A percentile compares a stretch with the other conserved stretches of the same genome.
phyloP scores from a whole-genome alignment of 805 yeast genomes.

The Suhomyces pyralidae region DNA sequence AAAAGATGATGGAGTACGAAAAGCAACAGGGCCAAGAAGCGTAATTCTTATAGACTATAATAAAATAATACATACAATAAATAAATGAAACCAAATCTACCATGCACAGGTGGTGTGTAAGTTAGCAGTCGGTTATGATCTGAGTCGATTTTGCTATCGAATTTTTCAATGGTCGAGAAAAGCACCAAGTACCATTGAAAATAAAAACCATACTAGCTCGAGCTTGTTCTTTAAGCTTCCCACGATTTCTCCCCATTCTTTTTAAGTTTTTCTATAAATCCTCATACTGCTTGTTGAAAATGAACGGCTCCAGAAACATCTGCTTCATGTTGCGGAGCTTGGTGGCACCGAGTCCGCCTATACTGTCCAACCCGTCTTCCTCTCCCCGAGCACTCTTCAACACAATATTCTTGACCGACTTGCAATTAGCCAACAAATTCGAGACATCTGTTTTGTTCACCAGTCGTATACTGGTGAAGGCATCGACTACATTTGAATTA shows the following conservation, averaged over 20 bases:
- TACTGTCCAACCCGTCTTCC: constrained; percentile 21
- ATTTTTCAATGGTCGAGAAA: no score
- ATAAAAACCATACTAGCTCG: background rate
- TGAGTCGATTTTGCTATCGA: no score
- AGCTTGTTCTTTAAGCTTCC: background rate
- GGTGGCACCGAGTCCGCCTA: constrained; percentile 50
- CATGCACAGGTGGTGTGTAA: no score
- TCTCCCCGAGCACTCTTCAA: constrained; percentile 20
- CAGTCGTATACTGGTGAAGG: constrained; percentile 44
- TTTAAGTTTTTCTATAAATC: background rate
- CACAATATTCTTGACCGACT: constrained; percentile 42
- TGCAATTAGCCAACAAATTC: constrained; percentile 48
- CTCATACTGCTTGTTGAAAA: constrained; percentile 34
- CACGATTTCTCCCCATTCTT: background rate
- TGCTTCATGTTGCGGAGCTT: constrained; percentile 40
- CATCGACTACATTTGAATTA: constrained; percentile 42
- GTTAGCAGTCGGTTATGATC: no score
- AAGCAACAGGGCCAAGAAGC: constrained; percentile 17
- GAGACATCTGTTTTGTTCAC: constrained; percentile 55
- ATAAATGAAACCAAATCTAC: no score
- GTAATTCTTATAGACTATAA: constrained; percentile 4
- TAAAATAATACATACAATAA: background rate
- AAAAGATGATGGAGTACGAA: constrained; percentile 49
- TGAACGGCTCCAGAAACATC: constrained; percentile 49
- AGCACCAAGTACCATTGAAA: background rate